phyloP scores from a whole-genome alignment of 495 filamentous ascomycete genomes.

The Jackrogersella minutella region DNA sequence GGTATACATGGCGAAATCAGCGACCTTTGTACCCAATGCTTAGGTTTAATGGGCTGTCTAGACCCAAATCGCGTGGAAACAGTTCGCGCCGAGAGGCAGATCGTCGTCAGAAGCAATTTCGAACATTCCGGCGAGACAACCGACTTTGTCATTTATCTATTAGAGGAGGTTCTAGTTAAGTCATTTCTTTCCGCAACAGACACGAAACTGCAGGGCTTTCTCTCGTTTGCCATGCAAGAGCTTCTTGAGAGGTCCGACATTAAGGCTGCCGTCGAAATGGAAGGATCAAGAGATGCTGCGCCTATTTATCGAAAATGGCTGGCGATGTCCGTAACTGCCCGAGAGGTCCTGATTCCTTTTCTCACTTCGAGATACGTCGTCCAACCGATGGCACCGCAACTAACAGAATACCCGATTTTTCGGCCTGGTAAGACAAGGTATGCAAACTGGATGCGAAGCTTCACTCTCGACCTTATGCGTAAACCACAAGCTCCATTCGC shows the following conservation, averaged over 20 bases:
- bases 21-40: conserved; percentile 75
- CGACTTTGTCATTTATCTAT: conserved; percentile 83
- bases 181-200: conserved; percentile 90
- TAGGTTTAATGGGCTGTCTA: conserved; percentile 88
- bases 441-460: conserved; percentile 77
- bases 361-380: conserved; percentile 81
- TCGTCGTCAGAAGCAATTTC: conserved; percentile 88
- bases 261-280: conserved; percentile 59
- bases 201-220: conserved; percentile 83
- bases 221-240: conserved; percentile 94
- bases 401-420: conserved; percentile 81
- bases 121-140: conserved; percentile 77
- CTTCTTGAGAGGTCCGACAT: conserved; percentile 80
- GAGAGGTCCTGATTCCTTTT: conserved; percentile 86
- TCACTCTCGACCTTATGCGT: conserved; percentile 83
- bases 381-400: conserved; percentile 60
- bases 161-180: conserved; percentile 87
- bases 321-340: conserved; percentile 72
- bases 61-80: conserved; percentile 90
- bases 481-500: conserved; percentile 74
- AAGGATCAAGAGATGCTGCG: conserved; percentile 50
- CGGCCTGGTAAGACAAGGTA: conserved; percentile 64
- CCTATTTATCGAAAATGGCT: conserved; percentile 76
- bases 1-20: conserved; percentile 70
- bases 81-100: conserved; percentile 75